Percentiles rank a stretch among this genome's conserved stretches.
Conservation (phyloP, 139 green algal genomes). For the Tetraselmis chui region DNA sequence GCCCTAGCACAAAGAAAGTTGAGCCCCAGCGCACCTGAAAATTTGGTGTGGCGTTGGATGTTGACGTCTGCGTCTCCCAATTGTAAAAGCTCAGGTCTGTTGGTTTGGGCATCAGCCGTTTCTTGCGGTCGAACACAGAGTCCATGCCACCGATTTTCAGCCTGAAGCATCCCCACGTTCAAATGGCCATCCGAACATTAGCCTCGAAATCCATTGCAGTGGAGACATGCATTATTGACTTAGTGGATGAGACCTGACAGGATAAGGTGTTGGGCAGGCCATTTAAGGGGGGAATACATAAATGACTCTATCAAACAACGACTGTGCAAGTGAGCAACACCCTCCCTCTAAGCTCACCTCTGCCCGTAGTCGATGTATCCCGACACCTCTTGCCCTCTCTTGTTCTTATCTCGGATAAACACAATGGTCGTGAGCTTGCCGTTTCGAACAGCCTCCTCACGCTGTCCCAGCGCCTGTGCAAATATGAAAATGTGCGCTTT, state of each 20-base stretch:
- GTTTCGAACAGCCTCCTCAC: slow-evolving; percentile 75
- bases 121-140: slow-evolving; percentile 65
- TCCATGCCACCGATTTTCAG: slow-evolving; percentile 55
- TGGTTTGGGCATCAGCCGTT: slow-evolving; percentile 68
- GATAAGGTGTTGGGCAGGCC: no score
- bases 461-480: slow-evolving; percentile 56
- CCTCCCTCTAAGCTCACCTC: no score
- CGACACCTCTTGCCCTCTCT: slow-evolving; percentile 69
- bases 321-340: no score
- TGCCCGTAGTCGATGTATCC: slow-evolving; percentile 88
- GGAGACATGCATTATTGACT: no score
- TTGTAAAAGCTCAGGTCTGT: slow-evolving; percentile 86
- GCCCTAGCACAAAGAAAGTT: no score
- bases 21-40: slow-evolving; percentile 64
- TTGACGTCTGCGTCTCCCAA: slow-evolving; percentile 81
- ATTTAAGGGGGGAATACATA: no score
- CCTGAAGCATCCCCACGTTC: slow-evolving; percentile 13
- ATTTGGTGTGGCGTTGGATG: slow-evolving; percentile 69
- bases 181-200: no score
- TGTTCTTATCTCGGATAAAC: slow-evolving; percentile 78
- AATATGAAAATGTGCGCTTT: background rate
- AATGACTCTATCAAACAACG: no score
- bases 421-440: slow-evolving; percentile 86
- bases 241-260: no score
- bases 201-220: no score